Conservation (phyloP, 2,329 filamentous ascomycete genomes). For the Ambrosiella xylebori region DNA sequence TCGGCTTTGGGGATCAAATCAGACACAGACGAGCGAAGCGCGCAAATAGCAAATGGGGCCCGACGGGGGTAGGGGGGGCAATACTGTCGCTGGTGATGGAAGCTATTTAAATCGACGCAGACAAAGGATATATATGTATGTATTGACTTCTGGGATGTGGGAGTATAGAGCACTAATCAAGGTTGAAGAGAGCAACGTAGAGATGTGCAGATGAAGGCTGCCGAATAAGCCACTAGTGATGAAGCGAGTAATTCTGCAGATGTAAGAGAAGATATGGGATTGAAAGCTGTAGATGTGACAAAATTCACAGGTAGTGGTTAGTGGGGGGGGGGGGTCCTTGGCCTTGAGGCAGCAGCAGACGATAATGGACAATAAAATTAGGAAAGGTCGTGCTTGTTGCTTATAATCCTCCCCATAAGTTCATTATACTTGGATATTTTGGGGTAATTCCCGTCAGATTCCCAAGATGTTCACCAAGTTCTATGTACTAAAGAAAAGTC, state of each 20-base stretch:
- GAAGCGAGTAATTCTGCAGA: background rate
- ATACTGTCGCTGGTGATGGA: background rate
- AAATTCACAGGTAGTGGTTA: background rate
- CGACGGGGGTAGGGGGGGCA: background rate
- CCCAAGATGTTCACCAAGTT: too few relatives aligned
- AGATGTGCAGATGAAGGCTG: background rate
- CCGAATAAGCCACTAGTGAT: background rate
- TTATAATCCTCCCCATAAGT: too few relatives aligned
- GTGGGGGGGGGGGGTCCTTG: background rate
- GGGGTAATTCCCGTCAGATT: too few relatives aligned
- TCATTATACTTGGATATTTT: too few relatives aligned
- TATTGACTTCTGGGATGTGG: too few relatives aligned
- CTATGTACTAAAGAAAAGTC: too few relatives aligned
- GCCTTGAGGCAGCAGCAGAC: background rate
- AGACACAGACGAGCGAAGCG: conserved; percentile 1
- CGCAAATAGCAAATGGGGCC: background rate
- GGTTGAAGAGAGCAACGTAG: background rate
- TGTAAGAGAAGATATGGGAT: background rate
- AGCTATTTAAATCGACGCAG: background rate
- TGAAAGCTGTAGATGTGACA: background rate
- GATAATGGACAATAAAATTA: too few relatives aligned
- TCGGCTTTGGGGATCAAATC: conserved; percentile 3
- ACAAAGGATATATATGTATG: background rate
- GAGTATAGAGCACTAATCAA: background rate
- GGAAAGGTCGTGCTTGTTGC: too few relatives aligned